A percentile compares a stretch with the other conserved stretches of the same genome.
phyloP scores from a whole-genome alignment of 768 basidiomycete species.

The Coprinopsis cinerea region DNA sequence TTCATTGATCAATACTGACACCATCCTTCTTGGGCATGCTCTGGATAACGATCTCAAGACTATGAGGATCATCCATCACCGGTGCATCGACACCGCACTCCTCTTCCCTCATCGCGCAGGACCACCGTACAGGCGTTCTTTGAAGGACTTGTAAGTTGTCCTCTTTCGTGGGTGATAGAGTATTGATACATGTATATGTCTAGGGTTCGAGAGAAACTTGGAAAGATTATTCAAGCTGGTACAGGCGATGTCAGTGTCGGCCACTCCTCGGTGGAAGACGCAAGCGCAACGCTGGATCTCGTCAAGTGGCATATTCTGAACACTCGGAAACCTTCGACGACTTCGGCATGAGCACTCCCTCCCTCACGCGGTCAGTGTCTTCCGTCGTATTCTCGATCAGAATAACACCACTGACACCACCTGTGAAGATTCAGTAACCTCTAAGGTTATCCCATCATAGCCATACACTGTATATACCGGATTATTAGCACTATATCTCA shows the following conservation, averaged over 20 bases:
- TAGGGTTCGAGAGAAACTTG: constrained; percentile 80
- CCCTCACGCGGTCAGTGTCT: neutral
- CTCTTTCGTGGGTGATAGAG: constrained; percentile 12
- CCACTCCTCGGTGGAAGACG: constrained; percentile 90
- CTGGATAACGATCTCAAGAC: constrained; percentile 94
- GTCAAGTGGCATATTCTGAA: constrained; percentile 79
- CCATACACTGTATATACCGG: constrained; percentile 49
- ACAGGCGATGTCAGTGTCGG: constrained; percentile 67
- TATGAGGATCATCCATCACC: constrained; percentile 79
- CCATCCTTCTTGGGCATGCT: constrained; percentile 85
- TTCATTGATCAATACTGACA: constrained; percentile 65
- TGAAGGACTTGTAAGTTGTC: constrained; percentile 67
- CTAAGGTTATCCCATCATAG: constrained; percentile 76
- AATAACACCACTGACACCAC: constrained; percentile 71
- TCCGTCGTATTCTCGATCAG: constrained; percentile 26
- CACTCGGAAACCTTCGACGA: constrained; percentile 31
- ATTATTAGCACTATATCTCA: constrained; percentile 13
- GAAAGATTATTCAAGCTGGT: constrained; percentile 63
- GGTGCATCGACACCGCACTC: constrained; percentile 81
- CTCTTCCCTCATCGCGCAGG: constrained; percentile 77
- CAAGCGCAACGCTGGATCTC: constrained; percentile 80
- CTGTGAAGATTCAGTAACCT: constrained; percentile 73
- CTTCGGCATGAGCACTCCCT: neutral
- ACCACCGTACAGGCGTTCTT: constrained; percentile 72
- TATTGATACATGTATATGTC: constrained; percentile 9